These are phyloP conservation scores for Didymella sp. DNA, from an alignment of 2,329 filamentous ascomycete species.

Conservation along the genomic window DNA sequence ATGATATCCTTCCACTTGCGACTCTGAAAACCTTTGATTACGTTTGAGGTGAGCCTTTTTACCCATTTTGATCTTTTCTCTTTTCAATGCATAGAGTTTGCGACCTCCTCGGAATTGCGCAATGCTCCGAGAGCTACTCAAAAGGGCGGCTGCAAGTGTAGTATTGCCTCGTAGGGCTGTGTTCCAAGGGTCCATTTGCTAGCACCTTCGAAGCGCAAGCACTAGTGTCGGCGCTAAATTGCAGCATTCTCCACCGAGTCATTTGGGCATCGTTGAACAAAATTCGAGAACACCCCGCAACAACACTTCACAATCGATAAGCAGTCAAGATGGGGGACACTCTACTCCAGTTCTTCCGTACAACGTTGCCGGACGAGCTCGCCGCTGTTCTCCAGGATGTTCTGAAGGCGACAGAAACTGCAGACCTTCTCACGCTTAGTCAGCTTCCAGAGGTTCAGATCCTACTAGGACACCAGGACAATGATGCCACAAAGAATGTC, in stretches of 20 bases:
- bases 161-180: constrained; percentile 9
- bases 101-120: background rate
- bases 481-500: constrained; percentile 41
- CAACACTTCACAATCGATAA: constrained; percentile 22
- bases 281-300: constrained; percentile 31
- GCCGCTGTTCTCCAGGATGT: constrained; percentile 46
- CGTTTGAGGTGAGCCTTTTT: no score
- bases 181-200: constrained; percentile 3
- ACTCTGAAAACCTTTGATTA: no score
- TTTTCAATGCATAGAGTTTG: background rate
- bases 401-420: constrained; percentile 51
- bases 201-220: constrained; percentile 23
- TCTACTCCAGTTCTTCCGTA: constrained; percentile 51
- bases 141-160: constrained; percentile 10
- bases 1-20: constrained; percentile 6
- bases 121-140: background rate
- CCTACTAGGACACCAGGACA: constrained; percentile 51
- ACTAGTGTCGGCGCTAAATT: constrained; percentile 33
- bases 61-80: background rate
- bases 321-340: constrained; percentile 51
- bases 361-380: constrained; percentile 53
- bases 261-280: constrained; percentile 33
- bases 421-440: constrained; percentile 53
- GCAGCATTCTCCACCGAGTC: constrained; percentile 38
- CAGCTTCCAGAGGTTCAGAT: constrained; percentile 49